These are phyloP conservation scores for Coelastrella sp. DNA, from an alignment of 139 green algal species.

Conservation along the genomic window DNA sequence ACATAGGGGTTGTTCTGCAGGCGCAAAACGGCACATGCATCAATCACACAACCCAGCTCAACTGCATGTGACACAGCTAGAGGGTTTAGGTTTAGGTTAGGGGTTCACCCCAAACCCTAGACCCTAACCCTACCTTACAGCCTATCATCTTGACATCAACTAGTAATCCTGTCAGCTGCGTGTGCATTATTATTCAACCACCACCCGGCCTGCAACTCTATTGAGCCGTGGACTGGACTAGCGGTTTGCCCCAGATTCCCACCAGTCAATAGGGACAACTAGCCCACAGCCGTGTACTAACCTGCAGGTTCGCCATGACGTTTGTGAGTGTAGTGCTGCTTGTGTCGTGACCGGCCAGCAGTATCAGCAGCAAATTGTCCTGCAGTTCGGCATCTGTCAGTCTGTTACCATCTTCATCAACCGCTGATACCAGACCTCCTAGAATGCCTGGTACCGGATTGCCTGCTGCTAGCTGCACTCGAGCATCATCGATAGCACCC, in stretches of 20 bases:
- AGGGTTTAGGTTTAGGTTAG: too few species aligned
- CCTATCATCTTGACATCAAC: too few species aligned
- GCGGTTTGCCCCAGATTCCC: too few species aligned
- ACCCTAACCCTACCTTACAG: too few species aligned
- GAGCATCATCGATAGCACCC: conserved; percentile 23
- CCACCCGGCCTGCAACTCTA: too few species aligned
- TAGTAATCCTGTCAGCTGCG: too few species aligned
- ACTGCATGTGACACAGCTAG: too few species aligned
- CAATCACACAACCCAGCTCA: not conserved
- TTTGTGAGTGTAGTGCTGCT: conserved; percentile 35
- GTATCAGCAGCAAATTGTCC: conserved; percentile 46
- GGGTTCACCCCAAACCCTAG: too few species aligned
- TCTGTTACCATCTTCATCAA: conserved; percentile 39
- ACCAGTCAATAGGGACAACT: not conserved
- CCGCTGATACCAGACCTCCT: conserved; percentile 28
- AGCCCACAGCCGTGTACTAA: not conserved
- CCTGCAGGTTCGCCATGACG: conserved; percentile 25
- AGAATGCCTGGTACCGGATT: conserved; percentile 1
- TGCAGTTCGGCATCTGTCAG: conserved; percentile 18
- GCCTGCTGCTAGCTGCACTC: conserved; percentile 25
- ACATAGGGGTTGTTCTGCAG: conserved; percentile 37
- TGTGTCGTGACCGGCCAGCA: conserved; percentile 47
- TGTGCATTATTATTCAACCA: too few species aligned
- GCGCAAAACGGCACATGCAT: not conserved
- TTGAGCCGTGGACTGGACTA: too few species aligned